Conservation (phyloP, 2,329 filamentous ascomycete genomes). For the Botryotinia convoluta region DNA sequence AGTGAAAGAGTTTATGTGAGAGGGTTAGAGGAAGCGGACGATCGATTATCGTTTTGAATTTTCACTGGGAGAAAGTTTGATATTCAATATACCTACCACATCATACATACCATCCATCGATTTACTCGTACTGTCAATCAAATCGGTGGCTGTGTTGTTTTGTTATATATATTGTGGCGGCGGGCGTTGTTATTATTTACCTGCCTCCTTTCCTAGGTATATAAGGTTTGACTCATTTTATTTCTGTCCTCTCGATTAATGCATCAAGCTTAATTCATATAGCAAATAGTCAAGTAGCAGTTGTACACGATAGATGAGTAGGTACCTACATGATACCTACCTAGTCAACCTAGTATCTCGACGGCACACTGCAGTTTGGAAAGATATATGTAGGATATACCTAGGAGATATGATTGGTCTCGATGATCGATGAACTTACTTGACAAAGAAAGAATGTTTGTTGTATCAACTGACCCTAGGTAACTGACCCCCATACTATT, state of each 20-base stretch:
- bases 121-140: not conserved
- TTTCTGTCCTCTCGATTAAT: not conserved
- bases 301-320: not conserved
- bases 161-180: not conserved
- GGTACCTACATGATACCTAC: not conserved
- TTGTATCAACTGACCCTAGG: slow-evolving; percentile 4
- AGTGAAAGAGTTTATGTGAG: not conserved
- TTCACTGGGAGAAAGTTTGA: not conserved
- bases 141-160: not conserved
- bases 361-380: slow-evolving; percentile 1
- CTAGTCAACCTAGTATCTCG: not conserved
- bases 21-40: not conserved
- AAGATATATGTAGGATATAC: not conserved
- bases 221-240: slow-evolving; percentile 1
- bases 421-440: not conserved
- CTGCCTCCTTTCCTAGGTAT: not conserved
- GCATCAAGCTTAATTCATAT: not conserved
- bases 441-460: not conserved
- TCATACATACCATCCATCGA: not conserved
- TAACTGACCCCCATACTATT: not conserved
- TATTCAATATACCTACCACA: too few relatives aligned
- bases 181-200: not conserved
- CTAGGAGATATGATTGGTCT: not conserved
- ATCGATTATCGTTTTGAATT: not conserved
- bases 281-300: not conserved